A percentile compares a stretch with the other conserved stretches of the same genome.
Conservation (phyloP, 768 basidiomycete genomes). For the Tylopilus intermedius region DNA sequence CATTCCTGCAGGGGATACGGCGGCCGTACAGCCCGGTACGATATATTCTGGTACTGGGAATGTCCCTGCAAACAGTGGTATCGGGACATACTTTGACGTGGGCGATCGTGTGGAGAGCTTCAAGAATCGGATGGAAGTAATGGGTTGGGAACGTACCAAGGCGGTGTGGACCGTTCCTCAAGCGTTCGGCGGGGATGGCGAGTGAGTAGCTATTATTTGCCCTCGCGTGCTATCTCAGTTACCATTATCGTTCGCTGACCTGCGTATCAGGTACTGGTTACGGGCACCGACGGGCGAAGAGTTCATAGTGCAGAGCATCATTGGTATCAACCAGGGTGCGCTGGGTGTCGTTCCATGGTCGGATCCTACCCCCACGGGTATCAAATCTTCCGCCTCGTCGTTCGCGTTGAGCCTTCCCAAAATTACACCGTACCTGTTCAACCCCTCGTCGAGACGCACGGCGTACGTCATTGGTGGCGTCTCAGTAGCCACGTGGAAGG, state of each 20-base stretch:
- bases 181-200: constrained; percentile 43
- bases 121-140: constrained; percentile 49
- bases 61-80: constrained; percentile 28
- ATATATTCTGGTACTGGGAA: background rate
- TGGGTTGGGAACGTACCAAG: constrained; percentile 66
- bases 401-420: constrained; percentile 37
- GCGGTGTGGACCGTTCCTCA: constrained; percentile 80
- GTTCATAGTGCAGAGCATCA: constrained; percentile 43
- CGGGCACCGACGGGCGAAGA: too few species aligned
- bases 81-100: constrained; percentile 56
- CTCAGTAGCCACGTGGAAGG: constrained; percentile 49
- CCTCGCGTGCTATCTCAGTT: too few species aligned
- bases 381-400: constrained; percentile 39
- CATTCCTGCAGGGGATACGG: constrained; percentile 38
- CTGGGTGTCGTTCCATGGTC: constrained; percentile 48
- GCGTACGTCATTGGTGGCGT: constrained; percentile 38
- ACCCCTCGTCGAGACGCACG: constrained; percentile 34
- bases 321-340: constrained; percentile 69
- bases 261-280: too few species aligned
- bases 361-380: constrained; percentile 49
- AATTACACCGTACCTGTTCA: background rate
- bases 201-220: too few species aligned
- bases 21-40: constrained; percentile 20
- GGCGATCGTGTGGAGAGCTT: constrained; percentile 64
- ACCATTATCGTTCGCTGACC: too few species aligned